A percentile compares a stretch with the other conserved stretches of the same genome.
phyloP scores from a whole-genome alignment of 768 basidiomycete species.

The Suillus subluteus region DNA sequence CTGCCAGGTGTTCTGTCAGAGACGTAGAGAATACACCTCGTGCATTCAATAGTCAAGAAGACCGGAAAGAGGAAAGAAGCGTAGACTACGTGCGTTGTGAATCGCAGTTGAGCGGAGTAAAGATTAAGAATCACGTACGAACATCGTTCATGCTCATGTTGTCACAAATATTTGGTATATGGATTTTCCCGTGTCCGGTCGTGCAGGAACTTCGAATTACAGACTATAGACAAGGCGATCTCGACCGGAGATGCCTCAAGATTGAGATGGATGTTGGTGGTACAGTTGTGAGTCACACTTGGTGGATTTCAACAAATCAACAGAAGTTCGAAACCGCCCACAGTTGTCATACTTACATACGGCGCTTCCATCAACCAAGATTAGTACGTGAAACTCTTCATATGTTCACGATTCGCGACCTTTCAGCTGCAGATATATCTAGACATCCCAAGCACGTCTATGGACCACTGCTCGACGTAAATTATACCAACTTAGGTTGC shows the following conservation, averaged over 20 bases:
- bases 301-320: neutral
- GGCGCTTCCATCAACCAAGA: neutral
- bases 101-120: constrained; percentile 1
- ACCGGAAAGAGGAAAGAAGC: constrained; percentile 15
- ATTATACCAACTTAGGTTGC: neutral
- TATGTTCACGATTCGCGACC: neutral
- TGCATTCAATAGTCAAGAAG: constrained; percentile 19
- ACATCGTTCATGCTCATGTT: neutral
- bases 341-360: neutral
- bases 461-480: neutral
- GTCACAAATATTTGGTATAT: neutral
- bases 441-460: neutral
- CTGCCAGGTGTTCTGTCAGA: constrained; percentile 5
- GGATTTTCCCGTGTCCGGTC: no score
- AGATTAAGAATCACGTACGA: constrained; percentile 5
- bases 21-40: constrained; percentile 10
- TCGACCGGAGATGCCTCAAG: neutral
- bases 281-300: neutral
- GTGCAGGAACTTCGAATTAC: neutral
- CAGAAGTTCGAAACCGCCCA: neutral
- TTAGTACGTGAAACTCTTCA: neutral
- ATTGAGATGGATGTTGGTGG: neutral
- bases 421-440: neutral
- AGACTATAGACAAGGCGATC: neutral
- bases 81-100: constrained; percentile 10